Conservation (phyloP, 768 basidiomycete genomes). For the Peribolospora baueri region DNA sequence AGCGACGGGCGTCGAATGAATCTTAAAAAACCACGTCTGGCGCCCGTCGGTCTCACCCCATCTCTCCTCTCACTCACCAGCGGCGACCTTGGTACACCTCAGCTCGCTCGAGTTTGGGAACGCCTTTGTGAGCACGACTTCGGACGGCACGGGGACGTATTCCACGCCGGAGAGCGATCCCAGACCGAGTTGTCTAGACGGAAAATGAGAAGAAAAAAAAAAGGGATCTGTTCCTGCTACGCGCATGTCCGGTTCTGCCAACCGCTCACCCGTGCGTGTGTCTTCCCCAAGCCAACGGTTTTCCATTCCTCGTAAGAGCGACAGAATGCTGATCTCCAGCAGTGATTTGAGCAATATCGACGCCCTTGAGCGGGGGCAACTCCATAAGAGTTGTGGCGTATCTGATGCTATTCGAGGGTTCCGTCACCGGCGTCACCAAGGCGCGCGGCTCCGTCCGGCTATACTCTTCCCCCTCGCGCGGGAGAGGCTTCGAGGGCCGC, state of each 20-base stretch:
- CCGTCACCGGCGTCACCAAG: too few species aligned
- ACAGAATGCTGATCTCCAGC: slow-evolving; percentile 52
- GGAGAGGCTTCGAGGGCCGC: too few species aligned
- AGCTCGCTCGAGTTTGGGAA: slow-evolving; percentile 29
- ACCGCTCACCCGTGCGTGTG: slow-evolving; percentile 46
- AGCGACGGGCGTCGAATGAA: not conserved
- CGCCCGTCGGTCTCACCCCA: too few species aligned
- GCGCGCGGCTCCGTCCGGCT: too few species aligned
- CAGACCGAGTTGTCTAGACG: slow-evolving; percentile 49
- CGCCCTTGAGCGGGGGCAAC: slow-evolving; percentile 42
- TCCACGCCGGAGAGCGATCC: slow-evolving; percentile 29
- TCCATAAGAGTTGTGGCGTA: slow-evolving; percentile 52
- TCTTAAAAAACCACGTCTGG: not conserved
- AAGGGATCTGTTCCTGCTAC: not conserved
- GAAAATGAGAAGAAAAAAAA: not conserved
- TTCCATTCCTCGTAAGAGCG: slow-evolving; percentile 31
- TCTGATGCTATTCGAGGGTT: slow-evolving; percentile 23
- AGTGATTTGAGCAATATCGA: slow-evolving; percentile 42
- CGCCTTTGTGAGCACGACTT: slow-evolving; percentile 46
- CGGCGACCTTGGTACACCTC: slow-evolving; percentile 39
- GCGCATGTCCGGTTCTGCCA: not conserved
- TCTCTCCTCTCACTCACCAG: slow-evolving; percentile 25
- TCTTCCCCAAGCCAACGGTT: slow-evolving; percentile 69
- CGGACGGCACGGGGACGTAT: slow-evolving; percentile 56
- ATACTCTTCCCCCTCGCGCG: too few species aligned